Conservation (phyloP, 106 monocot species). For the Apostasia shenzhenica region DNA sequence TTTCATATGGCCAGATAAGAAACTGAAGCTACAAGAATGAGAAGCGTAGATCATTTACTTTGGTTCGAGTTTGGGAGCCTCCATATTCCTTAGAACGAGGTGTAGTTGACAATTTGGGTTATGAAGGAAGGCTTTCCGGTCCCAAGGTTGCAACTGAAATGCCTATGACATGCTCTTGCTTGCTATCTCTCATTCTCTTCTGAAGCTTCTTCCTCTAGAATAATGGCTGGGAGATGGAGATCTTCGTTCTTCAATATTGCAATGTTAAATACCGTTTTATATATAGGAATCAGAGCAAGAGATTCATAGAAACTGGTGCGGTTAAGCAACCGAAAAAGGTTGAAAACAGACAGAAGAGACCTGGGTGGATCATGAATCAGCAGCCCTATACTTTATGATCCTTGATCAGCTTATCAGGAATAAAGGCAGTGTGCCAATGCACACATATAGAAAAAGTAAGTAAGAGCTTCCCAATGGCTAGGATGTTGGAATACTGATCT, state of each 20-base stretch:
- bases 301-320: neutral
- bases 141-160: slow-evolving; percentile 15
- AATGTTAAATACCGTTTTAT: slow-evolving; percentile 13
- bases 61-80: slow-evolving; percentile 8
- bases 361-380: slow-evolving; percentile 14
- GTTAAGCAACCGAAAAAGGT: slow-evolving; percentile 4
- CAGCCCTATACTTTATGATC: slow-evolving; percentile 14
- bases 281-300: slow-evolving; percentile 1
- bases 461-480: neutral
- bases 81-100: slow-evolving; percentile 7
- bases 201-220: slow-evolving; percentile 5
- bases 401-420: slow-evolving; percentile 21
- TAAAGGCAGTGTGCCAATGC: neutral
- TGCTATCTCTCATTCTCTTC: slow-evolving; percentile 17
- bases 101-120: neutral
- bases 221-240: neutral
- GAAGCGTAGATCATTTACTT: slow-evolving; percentile 11
- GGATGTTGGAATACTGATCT: too few species aligned
- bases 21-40: neutral
- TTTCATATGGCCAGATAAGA: neutral
- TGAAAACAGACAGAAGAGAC: neutral
- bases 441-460: neutral
- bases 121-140: slow-evolving; percentile 7
- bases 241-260: neutral
- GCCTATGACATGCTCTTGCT: slow-evolving; percentile 15